A percentile compares a stretch with the other conserved stretches of the same genome.
Evolutionary conservation across 73 alveolate species (phyloP).

Genomic region (Paramecium biaurelia): DNA sequence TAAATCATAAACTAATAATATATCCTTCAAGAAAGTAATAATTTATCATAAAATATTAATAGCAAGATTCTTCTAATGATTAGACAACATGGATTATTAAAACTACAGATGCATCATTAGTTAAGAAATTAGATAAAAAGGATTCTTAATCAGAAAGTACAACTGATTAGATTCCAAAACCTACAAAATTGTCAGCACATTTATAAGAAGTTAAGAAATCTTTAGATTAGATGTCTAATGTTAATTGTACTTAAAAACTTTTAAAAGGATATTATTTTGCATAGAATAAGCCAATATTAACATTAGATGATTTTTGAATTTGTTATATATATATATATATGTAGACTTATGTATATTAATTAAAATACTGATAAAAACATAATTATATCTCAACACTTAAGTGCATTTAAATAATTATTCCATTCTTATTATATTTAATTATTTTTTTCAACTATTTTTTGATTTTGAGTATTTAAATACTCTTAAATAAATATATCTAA

Average conservation of each 20-base stretch:
- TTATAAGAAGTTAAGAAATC: conserved; percentile 8
- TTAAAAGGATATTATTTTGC: neutral
- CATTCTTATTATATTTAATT: neutral
- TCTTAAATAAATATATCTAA: neutral
- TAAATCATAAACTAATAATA: neutral
- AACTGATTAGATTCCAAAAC: neutral
- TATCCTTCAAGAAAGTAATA: neutral
- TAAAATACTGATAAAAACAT: neutral
- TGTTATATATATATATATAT: neutral
- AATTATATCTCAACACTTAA: neutral
- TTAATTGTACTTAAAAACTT: neutral
- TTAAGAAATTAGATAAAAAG: neutral
- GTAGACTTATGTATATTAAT: neutral
- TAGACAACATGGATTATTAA: neutral
- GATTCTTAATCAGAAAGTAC: conserved; percentile 12
- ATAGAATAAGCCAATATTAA: neutral
- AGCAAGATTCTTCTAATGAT: conserved; percentile 9
- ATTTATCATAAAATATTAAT: neutral
- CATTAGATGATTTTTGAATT: neutral
- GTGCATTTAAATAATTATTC: neutral
- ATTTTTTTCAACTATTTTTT: neutral
- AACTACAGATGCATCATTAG: conserved; percentile 23
- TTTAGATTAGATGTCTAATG: neutral
- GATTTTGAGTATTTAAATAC: neutral
- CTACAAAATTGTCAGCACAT: neutral